These are phyloP conservation scores for Simplicillium aogashimaense DNA, from an alignment of 2,329 filamentous ascomycete species.

Conservation along the genomic window DNA sequence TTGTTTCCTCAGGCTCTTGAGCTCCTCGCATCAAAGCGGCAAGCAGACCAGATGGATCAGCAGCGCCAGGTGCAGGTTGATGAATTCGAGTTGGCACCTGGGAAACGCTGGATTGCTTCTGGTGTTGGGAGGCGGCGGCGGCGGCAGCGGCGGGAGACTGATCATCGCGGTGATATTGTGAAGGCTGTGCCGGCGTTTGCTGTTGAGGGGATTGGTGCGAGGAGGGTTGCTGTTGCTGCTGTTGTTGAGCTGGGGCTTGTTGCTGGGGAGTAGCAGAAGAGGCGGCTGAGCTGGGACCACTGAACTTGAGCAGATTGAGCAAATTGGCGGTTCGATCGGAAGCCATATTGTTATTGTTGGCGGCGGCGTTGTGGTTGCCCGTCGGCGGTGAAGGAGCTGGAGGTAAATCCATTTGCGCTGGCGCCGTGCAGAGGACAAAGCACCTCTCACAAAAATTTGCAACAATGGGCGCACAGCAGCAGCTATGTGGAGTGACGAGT, in stretches of 20 bases:
- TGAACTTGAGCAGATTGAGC: slow-evolving; percentile 54
- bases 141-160: slow-evolving; percentile 6
- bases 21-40: slow-evolving; percentile 52
- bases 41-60: slow-evolving; percentile 47
- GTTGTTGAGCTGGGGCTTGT: slow-evolving; percentile 9
- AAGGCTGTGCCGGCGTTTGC: slow-evolving; percentile 14
- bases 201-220: slow-evolving; percentile 9
- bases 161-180: slow-evolving; percentile 9
- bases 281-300: slow-evolving; percentile 21
- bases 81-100: slow-evolving; percentile 32
- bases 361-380: slow-evolving; percentile 9
- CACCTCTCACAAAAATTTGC: no score
- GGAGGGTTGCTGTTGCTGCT: slow-evolving; percentile 17
- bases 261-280: no score
- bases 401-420: slow-evolving; percentile 32
- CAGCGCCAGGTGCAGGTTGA: slow-evolving; percentile 44
- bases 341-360: slow-evolving; percentile 16
- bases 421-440: slow-evolving; percentile 7
- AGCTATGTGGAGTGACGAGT: not conserved
- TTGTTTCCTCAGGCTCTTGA: slow-evolving; percentile 35
- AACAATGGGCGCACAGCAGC: no score
- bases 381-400: slow-evolving; percentile 39
- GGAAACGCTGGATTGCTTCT: slow-evolving; percentile 6
- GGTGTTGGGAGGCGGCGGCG: slow-evolving; percentile 9
- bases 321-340: slow-evolving; percentile 44